Percentiles rank a stretch among this genome's conserved stretches.
phyloP scores from a whole-genome alignment of 2,329 filamentous ascomycete species.

The Coleophoma crateriformis region DNA sequence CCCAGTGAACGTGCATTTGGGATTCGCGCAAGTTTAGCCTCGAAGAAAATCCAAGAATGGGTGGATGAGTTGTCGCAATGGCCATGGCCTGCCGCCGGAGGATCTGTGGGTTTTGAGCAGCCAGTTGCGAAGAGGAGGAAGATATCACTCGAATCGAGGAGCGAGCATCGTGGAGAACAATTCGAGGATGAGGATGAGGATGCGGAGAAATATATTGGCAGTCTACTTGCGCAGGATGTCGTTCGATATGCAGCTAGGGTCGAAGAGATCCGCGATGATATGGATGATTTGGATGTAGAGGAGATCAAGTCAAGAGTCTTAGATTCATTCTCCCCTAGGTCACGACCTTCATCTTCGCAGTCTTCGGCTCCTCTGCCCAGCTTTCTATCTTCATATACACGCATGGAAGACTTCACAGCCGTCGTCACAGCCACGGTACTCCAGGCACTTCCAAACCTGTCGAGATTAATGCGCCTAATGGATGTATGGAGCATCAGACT shows the following conservation, averaged over 20 bases:
- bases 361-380: constrained; percentile 36
- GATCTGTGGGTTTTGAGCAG: constrained; percentile 49
- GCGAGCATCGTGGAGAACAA: constrained; percentile 5
- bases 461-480: constrained; percentile 67
- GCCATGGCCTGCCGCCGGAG: constrained; percentile 47
- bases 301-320: constrained; percentile 87
- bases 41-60: constrained; percentile 69
- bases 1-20: constrained; percentile 66
- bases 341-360: constrained; percentile 43
- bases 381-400: constrained; percentile 50
- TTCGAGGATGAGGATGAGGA: constrained; percentile 6
- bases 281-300: constrained; percentile 70
- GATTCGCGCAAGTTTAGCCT: constrained; percentile 62
- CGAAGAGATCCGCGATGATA: constrained; percentile 63
- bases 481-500: constrained; percentile 75
- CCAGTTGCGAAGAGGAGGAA: constrained; percentile 37
- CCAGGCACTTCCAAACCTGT: constrained; percentile 78
- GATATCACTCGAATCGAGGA: constrained; percentile 15
- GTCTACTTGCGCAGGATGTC: constrained; percentile 60
- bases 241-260: constrained; percentile 65
- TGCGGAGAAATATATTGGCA: constrained; percentile 41
- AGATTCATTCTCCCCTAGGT: constrained; percentile 61
- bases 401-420: constrained; percentile 84
- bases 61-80: constrained; percentile 61
- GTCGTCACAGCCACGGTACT: constrained; percentile 87